phyloP scores from a whole-genome alignment of 2,329 filamentous ascomycete genomes.

The Colletotrichum lindemuthianum region DNA sequence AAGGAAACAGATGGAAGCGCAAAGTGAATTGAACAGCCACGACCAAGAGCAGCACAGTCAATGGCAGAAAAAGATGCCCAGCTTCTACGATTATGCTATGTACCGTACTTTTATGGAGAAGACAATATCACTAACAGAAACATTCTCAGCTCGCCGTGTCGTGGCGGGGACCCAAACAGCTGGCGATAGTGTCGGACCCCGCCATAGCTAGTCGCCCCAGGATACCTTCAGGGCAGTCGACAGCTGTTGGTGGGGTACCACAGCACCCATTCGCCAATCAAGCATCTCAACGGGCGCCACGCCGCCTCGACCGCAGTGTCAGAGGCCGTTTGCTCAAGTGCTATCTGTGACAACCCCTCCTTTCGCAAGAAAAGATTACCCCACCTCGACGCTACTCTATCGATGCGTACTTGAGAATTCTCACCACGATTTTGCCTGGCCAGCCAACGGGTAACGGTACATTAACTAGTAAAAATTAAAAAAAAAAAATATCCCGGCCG shows the following conservation, averaged over 20 bases:
- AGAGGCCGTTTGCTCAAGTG: constrained; percentile 26
- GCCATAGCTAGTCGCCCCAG: constrained; percentile 2
- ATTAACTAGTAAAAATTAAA: too few species aligned
- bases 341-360: constrained; percentile 35
- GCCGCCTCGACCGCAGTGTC: constrained; percentile 26
- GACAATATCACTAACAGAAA: constrained; percentile 12
- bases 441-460: too few species aligned
- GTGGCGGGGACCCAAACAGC: neutral
- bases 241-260: constrained; percentile 1
- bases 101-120: too few species aligned
- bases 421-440: constrained; percentile 22
- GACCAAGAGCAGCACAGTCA: too few species aligned
- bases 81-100: too few species aligned
- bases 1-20: too few species aligned
- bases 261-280: constrained; percentile 26
- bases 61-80: too few species aligned
- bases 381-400: constrained; percentile 21
- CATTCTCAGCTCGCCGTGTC: neutral
- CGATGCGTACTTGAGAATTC: constrained; percentile 1
- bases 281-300: constrained; percentile 22
- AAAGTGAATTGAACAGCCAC: too few species aligned
- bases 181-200: constrained; percentile 30
- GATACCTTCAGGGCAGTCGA: too few species aligned
- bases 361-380: constrained; percentile 21
- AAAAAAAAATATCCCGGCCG: constrained; percentile 14